Percentiles rank a stretch among this genome's conserved stretches.
Conservation (phyloP, 2,329 filamentous ascomycete species). For the Talaromyces sp. region DNA sequence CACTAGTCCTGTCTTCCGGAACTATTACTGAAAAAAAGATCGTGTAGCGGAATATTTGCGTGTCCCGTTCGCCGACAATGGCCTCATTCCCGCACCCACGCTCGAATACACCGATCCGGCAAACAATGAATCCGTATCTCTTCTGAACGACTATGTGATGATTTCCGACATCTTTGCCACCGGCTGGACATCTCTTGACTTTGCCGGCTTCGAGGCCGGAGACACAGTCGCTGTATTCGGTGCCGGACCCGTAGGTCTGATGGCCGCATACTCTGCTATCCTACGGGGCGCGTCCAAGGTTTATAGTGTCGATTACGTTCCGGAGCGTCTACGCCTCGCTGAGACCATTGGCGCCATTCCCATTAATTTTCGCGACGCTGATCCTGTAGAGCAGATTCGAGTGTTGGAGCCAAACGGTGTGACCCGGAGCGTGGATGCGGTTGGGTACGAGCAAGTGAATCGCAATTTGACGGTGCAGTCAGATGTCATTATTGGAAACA, state of each 20-base stretch:
- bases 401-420: conserved; percentile 17
- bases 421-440: conserved; percentile 12
- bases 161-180: conserved; percentile 37
- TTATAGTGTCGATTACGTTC: conserved; percentile 59
- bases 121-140: neutral
- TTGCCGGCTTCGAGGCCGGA: conserved; percentile 36
- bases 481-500: conserved; percentile 10
- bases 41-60: conserved; percentile 16
- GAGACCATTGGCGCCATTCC: conserved; percentile 54
- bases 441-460: conserved; percentile 16
- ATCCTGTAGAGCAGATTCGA: conserved; percentile 39
- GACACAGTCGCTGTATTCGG: conserved; percentile 61
- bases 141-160: conserved; percentile 19
- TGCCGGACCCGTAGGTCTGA: conserved; percentile 59
- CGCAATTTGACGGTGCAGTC: conserved; percentile 2
- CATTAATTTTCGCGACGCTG: conserved; percentile 56
- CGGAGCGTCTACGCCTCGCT: conserved; percentile 55
- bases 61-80: conserved; percentile 16
- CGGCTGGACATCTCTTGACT: conserved; percentile 33
- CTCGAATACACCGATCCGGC: neutral
- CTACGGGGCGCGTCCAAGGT: conserved; percentile 58
- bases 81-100: conserved; percentile 14
- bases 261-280: conserved; percentile 60
- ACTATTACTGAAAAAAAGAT: no score
- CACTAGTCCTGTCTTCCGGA: no score